Conservation (phyloP, 179 eudicot species). For the Carnegiea gigantea region DNA sequence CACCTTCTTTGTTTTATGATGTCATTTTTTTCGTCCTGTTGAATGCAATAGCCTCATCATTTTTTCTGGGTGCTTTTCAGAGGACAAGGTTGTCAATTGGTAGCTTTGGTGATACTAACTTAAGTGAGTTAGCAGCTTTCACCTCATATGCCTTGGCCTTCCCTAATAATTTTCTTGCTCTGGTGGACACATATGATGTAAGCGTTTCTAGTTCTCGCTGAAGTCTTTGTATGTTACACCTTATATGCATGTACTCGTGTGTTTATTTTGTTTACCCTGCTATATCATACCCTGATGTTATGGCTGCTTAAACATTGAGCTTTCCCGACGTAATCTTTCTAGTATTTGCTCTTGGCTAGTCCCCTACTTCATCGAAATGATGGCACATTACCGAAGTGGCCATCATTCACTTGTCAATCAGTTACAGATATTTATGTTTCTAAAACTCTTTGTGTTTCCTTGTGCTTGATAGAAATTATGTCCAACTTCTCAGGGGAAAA, state of each 20-base stretch:
- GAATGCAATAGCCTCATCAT: too few species aligned
- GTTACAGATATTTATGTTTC: background rate
- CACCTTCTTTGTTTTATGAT: background rate
- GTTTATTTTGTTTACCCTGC: background rate
- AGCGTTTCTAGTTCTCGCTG: constrained; percentile 30
- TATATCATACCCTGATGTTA: background rate
- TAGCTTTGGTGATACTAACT: constrained; percentile 76
- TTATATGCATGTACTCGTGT: background rate
- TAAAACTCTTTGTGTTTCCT: background rate
- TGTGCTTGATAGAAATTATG: background rate
- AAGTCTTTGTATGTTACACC: background rate
- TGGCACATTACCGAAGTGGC: background rate
- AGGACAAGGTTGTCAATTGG: constrained; percentile 49
- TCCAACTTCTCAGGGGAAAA: background rate
- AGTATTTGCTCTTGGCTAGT: background rate
- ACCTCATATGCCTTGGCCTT: constrained; percentile 90
- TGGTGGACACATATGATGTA: constrained; percentile 97
- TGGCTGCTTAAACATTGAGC: background rate
- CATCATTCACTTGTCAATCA: constrained; percentile 2
- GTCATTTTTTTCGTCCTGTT: background rate
- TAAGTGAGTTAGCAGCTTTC: constrained; percentile 93
- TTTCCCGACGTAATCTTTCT: constrained; percentile 9
- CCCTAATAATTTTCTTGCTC: constrained; percentile 79
- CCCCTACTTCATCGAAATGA: background rate
- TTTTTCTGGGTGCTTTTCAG: constrained; percentile 40